Evolutionary conservation across 1,284 basidiomycete genomes (phyloP).

Genomic region (Apiotrichum porosum): DNA sequence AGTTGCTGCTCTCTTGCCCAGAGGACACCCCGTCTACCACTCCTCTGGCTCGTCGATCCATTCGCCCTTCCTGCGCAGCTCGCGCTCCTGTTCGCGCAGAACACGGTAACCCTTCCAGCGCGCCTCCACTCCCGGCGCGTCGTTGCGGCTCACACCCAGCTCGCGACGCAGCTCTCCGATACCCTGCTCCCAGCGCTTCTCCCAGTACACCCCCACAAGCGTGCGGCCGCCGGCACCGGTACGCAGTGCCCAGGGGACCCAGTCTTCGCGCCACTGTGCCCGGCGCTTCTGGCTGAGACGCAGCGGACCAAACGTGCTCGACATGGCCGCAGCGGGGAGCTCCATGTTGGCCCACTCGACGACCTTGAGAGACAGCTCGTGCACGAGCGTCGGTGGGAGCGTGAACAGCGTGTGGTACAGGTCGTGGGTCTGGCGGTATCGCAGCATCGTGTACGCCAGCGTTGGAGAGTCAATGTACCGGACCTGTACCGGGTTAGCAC

Average conservation of each 20-base stretch:
- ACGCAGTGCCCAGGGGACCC: conserved; percentile 82
- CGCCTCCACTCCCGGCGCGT: conserved; percentile 31
- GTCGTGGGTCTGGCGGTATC: conserved; percentile 96
- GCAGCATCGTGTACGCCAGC: conserved; percentile 93
- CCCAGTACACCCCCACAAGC: conserved; percentile 92
- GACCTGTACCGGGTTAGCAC: conserved; percentile 56
- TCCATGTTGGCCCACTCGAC: conserved; percentile 92
- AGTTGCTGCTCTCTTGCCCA: no score
- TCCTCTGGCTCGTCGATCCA: conserved; percentile 48
- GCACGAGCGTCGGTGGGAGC: conserved; percentile 82
- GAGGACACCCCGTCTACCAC: conserved; percentile 32
- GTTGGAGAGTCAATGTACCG: conserved; percentile 90
- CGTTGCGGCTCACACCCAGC: conserved; percentile 59
- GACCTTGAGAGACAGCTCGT: conserved; percentile 92
- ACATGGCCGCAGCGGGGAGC: conserved; percentile 80
- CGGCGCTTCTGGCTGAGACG: conserved; percentile 37
- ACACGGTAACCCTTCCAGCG: conserved; percentile 49
- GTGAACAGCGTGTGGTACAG: conserved; percentile 87
- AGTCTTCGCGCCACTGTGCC: conserved; percentile 55
- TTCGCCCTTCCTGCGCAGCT: conserved; percentile 41
- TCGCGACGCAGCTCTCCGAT: conserved; percentile 73
- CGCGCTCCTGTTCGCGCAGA: conserved; percentile 45
- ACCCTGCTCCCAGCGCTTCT: conserved; percentile 83
- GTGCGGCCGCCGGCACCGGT: conserved; percentile 68
- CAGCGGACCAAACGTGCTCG: conserved; percentile 64